phyloP scores from a whole-genome alignment of 768 basidiomycete genomes.

The Ephemerocybe angulata region DNA sequence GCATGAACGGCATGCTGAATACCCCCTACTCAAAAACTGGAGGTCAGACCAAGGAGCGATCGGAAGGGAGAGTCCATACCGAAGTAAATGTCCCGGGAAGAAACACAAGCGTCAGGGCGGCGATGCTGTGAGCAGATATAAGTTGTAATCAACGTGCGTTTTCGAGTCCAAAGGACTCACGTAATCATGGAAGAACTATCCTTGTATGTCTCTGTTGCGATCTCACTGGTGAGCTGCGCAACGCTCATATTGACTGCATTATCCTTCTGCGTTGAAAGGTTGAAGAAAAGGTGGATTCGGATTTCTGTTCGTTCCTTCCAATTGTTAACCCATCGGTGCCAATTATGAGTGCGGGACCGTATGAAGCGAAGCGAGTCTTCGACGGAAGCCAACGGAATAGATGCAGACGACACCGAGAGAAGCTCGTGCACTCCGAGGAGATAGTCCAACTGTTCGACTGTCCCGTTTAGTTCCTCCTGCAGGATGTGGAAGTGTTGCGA shows the following conservation, averaged over 20 bases:
- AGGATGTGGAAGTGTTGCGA: conserved; percentile 1
- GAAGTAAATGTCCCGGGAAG: conserved; percentile 25
- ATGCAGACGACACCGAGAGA: too few species aligned
- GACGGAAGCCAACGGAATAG: background rate
- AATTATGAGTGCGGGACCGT: conserved; percentile 6
- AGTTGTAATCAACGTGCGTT: too few species aligned
- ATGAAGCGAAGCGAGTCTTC: conserved; percentile 13
- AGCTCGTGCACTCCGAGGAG: background rate
- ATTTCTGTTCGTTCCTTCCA: conserved; percentile 20
- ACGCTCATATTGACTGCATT: too few species aligned
- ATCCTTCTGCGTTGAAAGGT: conserved; percentile 17
- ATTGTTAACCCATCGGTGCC: conserved; percentile 15
- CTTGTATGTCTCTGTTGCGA: conserved; percentile 17
- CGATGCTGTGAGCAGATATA: too few species aligned
- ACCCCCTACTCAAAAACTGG: too few species aligned
- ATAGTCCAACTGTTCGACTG: background rate
- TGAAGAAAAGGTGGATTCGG: conserved; percentile 20
- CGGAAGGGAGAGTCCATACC: too few species aligned
- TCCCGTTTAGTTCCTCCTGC: background rate
- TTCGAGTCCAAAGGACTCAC: too few species aligned
- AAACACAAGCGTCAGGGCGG: conserved; percentile 24
- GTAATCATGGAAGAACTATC: conserved; percentile 27
- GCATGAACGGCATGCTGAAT: conserved; percentile 25
- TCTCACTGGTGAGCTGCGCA: too few species aligned
- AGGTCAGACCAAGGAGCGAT: too few species aligned